These are phyloP conservation scores for Coemansia sp. DNA, from an alignment of 192 early-diverging fungal genomes.

Conservation along the genomic window DNA sequence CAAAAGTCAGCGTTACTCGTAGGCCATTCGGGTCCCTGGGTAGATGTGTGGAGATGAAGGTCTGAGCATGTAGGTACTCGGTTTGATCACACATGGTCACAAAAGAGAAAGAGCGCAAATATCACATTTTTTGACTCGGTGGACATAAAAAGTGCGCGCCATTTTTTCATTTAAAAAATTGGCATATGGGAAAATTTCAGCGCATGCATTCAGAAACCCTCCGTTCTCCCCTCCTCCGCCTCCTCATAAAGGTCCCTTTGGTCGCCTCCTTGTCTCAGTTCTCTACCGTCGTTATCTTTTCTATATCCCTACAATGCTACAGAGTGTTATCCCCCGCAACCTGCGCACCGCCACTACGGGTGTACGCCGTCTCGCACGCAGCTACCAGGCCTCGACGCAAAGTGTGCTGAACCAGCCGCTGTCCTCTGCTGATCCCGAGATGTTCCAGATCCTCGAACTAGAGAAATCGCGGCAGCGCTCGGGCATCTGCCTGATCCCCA, in stretches of 20 bases:
- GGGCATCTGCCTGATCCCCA: slow-evolving; percentile 91
- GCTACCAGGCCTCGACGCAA: slow-evolving; percentile 14
- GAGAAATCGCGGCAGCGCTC: slow-evolving; percentile 95
- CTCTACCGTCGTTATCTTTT: background rate
- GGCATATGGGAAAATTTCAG: background rate
- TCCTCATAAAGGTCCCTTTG: background rate
- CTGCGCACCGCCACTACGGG: background rate
- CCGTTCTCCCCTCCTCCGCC: background rate
- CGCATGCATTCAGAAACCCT: background rate
- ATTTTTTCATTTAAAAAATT: background rate
- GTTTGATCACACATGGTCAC: slow-evolving; percentile 3
- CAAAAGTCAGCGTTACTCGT: slow-evolving; percentile 81
- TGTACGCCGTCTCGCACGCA: background rate
- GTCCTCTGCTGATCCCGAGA: slow-evolving; percentile 78
- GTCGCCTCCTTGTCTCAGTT: background rate
- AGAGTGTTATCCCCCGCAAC: background rate
- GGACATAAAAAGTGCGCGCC: background rate
- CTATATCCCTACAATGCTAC: background rate
- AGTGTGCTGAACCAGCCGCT: slow-evolving; percentile 74
- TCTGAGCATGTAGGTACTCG: slow-evolving; percentile 12
- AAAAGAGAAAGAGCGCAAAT: background rate
- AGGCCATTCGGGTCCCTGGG: slow-evolving; percentile 22
- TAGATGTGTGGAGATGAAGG: slow-evolving; percentile 9
- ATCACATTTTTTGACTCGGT: slow-evolving; percentile 3
- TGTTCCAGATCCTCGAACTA: slow-evolving; percentile 90